A percentile compares a stretch with the other conserved stretches of the same genome.
phyloP scores from a whole-genome alignment of 176 grass and related monocot species.

The Pharus latifolius region DNA sequence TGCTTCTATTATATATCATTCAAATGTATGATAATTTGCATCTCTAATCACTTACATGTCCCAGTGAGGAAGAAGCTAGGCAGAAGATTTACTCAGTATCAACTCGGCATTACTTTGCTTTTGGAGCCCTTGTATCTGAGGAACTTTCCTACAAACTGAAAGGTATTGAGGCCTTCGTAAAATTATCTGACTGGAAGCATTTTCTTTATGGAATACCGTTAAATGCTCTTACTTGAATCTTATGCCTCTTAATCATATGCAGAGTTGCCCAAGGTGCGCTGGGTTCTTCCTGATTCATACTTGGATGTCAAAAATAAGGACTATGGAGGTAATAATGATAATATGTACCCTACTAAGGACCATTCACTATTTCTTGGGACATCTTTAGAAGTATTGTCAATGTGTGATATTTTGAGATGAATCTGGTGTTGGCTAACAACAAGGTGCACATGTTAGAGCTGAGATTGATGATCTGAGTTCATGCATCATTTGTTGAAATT shows the following conservation, averaged over 20 bases:
- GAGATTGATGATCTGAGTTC: background rate
- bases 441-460: background rate
- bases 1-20: background rate
- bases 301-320: constrained; percentile 64
- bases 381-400: too few relatives aligned
- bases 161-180: constrained; percentile 11
- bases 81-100: constrained; percentile 58
- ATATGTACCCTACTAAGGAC: background rate
- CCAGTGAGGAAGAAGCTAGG: constrained; percentile 68
- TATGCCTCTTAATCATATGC: constrained; percentile 16
- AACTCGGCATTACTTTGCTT: constrained; percentile 61
- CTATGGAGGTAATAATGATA: constrained; percentile 71
- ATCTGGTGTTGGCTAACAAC: background rate
- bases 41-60: background rate
- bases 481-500: background rate
- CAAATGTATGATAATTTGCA: background rate
- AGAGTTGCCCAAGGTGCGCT: constrained; percentile 60
- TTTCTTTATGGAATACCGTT: background rate
- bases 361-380: background rate
- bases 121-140: constrained; percentile 53
- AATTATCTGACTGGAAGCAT: background rate
- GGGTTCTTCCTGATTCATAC: constrained; percentile 87
- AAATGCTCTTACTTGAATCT: background rate
- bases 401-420: background rate
- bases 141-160: constrained; percentile 46